phyloP scores from a whole-genome alignment of 305 asterid genomes.

The Salvia sclarea region DNA sequence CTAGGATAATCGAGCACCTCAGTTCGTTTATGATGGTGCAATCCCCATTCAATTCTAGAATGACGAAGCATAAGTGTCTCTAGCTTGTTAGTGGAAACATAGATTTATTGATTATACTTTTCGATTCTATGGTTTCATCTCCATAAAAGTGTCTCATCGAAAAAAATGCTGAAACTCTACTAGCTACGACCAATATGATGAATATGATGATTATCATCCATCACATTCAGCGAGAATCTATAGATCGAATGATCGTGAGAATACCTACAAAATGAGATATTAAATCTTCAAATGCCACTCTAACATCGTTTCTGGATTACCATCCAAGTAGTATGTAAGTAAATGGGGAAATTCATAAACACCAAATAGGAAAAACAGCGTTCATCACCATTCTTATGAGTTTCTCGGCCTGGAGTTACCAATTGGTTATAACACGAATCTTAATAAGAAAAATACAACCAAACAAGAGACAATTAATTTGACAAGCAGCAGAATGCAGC shows the following conservation, averaged over 20 bases:
- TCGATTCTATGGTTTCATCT: not conserved
- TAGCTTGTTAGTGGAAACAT: not conserved
- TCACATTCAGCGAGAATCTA: not conserved
- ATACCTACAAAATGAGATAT: not conserved
- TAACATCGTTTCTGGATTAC: conserved; percentile 8
- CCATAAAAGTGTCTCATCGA: not conserved
- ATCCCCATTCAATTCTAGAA: not conserved
- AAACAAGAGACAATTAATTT: conserved; percentile 4
- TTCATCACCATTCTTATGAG: not conserved
- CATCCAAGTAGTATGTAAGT: not conserved
- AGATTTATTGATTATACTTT: not conserved
- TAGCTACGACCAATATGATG: not conserved
- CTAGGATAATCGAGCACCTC: not conserved
- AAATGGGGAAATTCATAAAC: not conserved
- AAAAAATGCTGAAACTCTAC: not conserved
- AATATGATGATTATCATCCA: conserved; percentile 2
- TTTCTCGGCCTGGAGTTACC: conserved; percentile 7
- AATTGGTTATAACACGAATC: not conserved
- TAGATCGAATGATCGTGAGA: not conserved
- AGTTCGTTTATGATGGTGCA: not conserved
- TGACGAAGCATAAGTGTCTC: not conserved
- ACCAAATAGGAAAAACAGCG: too few species aligned
- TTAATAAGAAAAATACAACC: conserved; percentile 9
- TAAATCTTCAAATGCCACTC: not conserved
- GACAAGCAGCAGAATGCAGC: conserved; percentile 26